phyloP scores from a whole-genome alignment of 2,329 filamentous ascomycete species.

The Epichloe sp. region DNA sequence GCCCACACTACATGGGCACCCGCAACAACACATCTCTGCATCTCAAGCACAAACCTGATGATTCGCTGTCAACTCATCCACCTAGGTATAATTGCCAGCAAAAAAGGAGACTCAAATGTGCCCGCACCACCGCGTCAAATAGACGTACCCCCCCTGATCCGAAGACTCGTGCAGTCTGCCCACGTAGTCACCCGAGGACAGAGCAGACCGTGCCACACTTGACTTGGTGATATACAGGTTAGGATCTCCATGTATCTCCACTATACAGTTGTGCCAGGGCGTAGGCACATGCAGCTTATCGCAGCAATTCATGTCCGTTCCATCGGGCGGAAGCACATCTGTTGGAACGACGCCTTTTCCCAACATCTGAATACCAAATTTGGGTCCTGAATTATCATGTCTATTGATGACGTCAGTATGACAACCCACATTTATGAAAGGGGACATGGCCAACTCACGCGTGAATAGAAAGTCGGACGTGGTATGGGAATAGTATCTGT shows the following conservation, averaged over 20 bases:
- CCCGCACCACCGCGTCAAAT: not conserved
- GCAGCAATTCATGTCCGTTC: constrained; percentile 7
- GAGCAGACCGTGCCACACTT: constrained; percentile 7
- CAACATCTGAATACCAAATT: constrained; percentile 28
- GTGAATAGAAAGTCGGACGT: constrained; percentile 34
- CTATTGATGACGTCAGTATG: constrained; percentile 1
- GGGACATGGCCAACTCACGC: constrained; percentile 17
- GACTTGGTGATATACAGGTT: constrained; percentile 12
- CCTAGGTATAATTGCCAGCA: not conserved
- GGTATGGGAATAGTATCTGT: constrained; percentile 30
- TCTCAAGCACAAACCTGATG: too few species aligned
- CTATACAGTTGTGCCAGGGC: constrained; percentile 30
- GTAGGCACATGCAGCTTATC: constrained; percentile 24
- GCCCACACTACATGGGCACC: too few species aligned
- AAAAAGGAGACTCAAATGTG: not conserved
- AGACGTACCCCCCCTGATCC: not conserved
- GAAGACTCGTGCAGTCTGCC: not conserved
- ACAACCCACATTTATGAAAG: not conserved
- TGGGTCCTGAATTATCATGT: constrained; percentile 26
- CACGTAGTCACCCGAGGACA: constrained; percentile 1
- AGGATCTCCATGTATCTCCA: constrained; percentile 13
- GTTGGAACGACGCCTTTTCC: constrained; percentile 19
- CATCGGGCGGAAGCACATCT: constrained; percentile 17
- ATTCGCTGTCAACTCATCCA: too few species aligned
- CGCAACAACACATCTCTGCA: too few species aligned